phyloP scores from a whole-genome alignment of 108 stramenopile genomes.

The Nitzschia sp. region DNA sequence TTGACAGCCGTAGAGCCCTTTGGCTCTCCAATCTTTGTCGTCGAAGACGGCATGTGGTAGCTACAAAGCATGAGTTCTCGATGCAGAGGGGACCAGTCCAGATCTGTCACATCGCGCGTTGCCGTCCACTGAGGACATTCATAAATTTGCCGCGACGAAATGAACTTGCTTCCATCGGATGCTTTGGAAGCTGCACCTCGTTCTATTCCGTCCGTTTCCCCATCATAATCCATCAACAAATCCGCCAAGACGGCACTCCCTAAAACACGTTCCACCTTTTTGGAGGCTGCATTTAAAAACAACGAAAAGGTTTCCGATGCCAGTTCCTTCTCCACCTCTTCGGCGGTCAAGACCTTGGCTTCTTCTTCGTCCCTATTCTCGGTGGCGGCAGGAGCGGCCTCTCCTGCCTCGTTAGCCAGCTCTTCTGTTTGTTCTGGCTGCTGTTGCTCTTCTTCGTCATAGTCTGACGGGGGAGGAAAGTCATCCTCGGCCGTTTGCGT shows the following conservation, averaged over 20 bases:
- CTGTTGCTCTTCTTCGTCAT: conserved; percentile 51
- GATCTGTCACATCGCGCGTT: conserved; percentile 69
- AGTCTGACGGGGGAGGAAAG: conserved; percentile 55
- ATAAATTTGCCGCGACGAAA: conserved; percentile 64
- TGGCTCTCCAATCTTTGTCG: conserved; percentile 31
- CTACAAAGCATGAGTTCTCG: conserved; percentile 75
- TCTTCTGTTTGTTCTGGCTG: conserved; percentile 13
- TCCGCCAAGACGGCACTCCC: conserved; percentile 62
- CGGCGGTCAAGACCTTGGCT: conserved; percentile 47
- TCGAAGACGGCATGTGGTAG: conserved; percentile 61
- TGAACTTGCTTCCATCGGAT: conserved; percentile 53
- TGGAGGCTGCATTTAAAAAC: conserved; percentile 78
- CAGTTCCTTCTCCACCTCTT: conserved; percentile 63
- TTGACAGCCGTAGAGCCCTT: conserved; percentile 43
- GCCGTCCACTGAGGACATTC: conserved; percentile 74
- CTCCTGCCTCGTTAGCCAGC: conserved; percentile 9
- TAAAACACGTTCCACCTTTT: conserved; percentile 82
- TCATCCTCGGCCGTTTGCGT: conserved; percentile 83
- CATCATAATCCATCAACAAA: conserved; percentile 70
- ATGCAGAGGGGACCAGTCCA: conserved; percentile 87
- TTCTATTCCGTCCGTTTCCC: conserved; percentile 43
- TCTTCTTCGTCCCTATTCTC: conserved; percentile 20
- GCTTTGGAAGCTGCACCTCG: conserved; percentile 24
- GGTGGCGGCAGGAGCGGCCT: not conserved
- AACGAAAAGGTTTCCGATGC: conserved; percentile 59